Percentiles rank a stretch among this genome's conserved stretches.
Evolutionary conservation across 75 land plant genomes (phyloP).

Genomic region (Chamaecyparis obtusa): DNA sequence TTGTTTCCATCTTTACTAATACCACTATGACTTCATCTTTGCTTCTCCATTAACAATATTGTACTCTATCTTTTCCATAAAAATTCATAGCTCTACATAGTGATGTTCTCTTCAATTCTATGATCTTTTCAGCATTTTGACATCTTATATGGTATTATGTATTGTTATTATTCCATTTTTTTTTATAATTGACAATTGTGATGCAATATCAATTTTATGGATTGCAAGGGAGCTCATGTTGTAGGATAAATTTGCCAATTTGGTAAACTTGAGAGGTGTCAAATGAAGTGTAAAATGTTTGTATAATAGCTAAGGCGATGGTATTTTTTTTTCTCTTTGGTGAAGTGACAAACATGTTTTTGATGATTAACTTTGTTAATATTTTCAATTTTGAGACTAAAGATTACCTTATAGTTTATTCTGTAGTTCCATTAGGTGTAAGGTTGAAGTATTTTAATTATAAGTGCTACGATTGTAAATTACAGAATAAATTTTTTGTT

Average conservation of each 20-base stretch:
- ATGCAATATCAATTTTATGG: not conserved
- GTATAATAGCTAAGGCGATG: not conserved
- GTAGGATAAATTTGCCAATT: not conserved
- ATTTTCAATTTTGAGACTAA: not conserved
- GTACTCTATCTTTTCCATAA: no score
- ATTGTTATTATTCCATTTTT: no score
- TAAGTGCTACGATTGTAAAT: not conserved
- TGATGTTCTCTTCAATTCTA: no score
- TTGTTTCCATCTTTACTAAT: no score
- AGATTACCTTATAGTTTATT: not conserved
- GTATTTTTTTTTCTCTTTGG: not conserved
- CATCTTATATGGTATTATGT: no score
- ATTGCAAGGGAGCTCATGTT: not conserved
- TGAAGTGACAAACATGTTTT: not conserved
- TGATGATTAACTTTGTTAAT: not conserved
- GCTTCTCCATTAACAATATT: no score
- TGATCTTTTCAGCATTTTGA: no score
- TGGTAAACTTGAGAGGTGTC: not conserved
- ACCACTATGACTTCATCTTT: no score
- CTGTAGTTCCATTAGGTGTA: not conserved
- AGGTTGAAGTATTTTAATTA: not conserved
- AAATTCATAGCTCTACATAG: no score
- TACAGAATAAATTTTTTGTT: not conserved
- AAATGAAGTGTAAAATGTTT: not conserved
- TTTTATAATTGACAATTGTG: not conserved